phyloP scores from a whole-genome alignment of 2,329 filamentous ascomycete genomes.

The Paramyrothecium roridum region DNA sequence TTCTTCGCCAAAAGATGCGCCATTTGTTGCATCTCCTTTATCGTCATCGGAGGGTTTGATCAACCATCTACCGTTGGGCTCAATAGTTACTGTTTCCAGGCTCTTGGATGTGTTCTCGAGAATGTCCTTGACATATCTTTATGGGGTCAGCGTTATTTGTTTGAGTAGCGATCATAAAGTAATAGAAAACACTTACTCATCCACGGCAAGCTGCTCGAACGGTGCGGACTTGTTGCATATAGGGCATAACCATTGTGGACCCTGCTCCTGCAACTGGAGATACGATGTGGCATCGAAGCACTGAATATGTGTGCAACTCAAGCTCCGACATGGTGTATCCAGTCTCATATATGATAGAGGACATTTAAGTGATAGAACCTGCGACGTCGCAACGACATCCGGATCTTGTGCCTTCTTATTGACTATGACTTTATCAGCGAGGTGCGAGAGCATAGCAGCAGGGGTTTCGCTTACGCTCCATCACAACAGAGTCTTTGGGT shows the following conservation, averaged over 20 bases:
- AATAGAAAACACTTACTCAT: slow-evolving; percentile 60
- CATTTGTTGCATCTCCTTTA: slow-evolving; percentile 19
- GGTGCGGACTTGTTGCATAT: slow-evolving; percentile 82
- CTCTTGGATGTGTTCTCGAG: slow-evolving; percentile 67
- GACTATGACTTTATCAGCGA: slow-evolving; percentile 50
- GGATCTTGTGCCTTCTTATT: slow-evolving; percentile 77
- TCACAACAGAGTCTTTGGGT: slow-evolving; percentile 75
- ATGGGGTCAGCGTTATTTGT: slow-evolving; percentile 8
- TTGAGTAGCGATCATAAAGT: background rate
- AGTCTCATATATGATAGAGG: slow-evolving; percentile 86
- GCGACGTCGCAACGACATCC: slow-evolving; percentile 86
- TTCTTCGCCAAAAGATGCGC: slow-evolving; percentile 27
- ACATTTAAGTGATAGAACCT: slow-evolving; percentile 87
- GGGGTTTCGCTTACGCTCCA: slow-evolving; percentile 63
- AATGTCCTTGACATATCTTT: slow-evolving; percentile 83
- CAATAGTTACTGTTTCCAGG: slow-evolving; percentile 83
- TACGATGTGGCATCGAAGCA: slow-evolving; percentile 95
- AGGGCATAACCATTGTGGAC: slow-evolving; percentile 93
- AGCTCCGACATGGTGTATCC: slow-evolving; percentile 73
- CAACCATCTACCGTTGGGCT: slow-evolving; percentile 79
- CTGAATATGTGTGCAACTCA: slow-evolving; percentile 81
- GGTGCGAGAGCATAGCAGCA: background rate
- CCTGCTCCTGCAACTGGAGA: slow-evolving; percentile 90
- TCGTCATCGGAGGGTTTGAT: slow-evolving; percentile 32
- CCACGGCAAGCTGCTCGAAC: slow-evolving; percentile 80